These are phyloP conservation scores for Aspergillus sergii DNA, from an alignment of 2,329 filamentous ascomycete genomes.

Conservation along the genomic window DNA sequence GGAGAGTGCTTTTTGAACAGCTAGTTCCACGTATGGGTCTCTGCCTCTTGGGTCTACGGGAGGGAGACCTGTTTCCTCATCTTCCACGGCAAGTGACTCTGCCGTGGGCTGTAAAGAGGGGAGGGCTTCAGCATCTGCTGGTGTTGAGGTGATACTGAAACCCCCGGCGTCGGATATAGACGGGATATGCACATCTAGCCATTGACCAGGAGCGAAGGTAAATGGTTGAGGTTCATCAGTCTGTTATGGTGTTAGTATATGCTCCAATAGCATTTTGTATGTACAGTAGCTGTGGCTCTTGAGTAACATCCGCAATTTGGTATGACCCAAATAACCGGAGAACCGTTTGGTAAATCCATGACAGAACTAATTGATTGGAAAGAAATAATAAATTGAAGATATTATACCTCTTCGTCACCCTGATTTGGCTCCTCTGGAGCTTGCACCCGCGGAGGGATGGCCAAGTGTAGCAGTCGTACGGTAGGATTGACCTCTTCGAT, in stretches of 20 bases:
- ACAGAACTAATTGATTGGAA: neutral
- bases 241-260: conserved; percentile 17
- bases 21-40: conserved; percentile 70
- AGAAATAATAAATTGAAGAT: neutral
- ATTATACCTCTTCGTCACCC: conserved; percentile 52
- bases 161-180: conserved; percentile 71
- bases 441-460: conserved; percentile 52
- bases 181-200: conserved; percentile 82
- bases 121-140: conserved; percentile 54
- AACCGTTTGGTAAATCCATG: neutral
- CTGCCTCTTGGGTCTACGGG: conserved; percentile 29
- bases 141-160: conserved; percentile 83
- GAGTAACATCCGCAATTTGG: neutral
- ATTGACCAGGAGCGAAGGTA: conserved; percentile 81
- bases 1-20: conserved; percentile 69
- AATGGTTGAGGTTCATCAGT: conserved; percentile 31
- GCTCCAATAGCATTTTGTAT: neutral
- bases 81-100: conserved; percentile 16
- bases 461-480: conserved; percentile 69
- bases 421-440: conserved; percentile 24
- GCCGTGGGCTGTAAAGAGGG: conserved; percentile 25
- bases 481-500: conserved; percentile 68
- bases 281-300: neutral
- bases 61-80: conserved; percentile 24
- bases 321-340: neutral